Evolutionary conservation across 1,284 basidiomycete genomes (phyloP).

Genomic region (Porogramme epimiltina): DNA sequence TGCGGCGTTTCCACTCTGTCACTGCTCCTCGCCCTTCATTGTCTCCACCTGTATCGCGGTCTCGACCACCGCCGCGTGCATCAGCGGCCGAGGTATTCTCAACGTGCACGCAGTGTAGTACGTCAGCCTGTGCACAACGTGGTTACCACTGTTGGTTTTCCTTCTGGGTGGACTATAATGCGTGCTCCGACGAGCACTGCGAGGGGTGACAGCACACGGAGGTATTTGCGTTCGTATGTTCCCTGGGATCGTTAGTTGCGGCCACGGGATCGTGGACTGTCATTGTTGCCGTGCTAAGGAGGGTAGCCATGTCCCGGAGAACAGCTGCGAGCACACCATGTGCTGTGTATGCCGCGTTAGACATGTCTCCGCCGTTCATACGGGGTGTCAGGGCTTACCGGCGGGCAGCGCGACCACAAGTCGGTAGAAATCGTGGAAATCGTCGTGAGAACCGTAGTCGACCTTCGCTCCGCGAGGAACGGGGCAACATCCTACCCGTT

Average conservation of each 20-base stretch:
- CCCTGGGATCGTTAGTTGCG: slow-evolving; percentile 13
- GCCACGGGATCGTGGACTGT: slow-evolving; percentile 27
- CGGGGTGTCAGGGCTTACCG: slow-evolving; percentile 46
- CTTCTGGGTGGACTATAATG: neutral
- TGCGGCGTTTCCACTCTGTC: too few species aligned
- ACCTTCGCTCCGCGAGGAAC: slow-evolving; percentile 60
- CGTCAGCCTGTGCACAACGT: slow-evolving; percentile 51
- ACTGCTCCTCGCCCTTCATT: slow-evolving; percentile 26
- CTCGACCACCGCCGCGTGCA: slow-evolving; percentile 48
- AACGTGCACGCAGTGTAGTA: slow-evolving; percentile 60
- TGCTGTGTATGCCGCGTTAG: slow-evolving; percentile 36
- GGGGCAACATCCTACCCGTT: slow-evolving; percentile 56
- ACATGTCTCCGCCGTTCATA: too few species aligned
- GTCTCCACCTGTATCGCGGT: slow-evolving; percentile 29
- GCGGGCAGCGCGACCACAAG: slow-evolving; percentile 59
- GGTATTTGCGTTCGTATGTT: slow-evolving; percentile 42
- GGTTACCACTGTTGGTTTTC: slow-evolving; percentile 23
- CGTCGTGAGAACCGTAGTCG: slow-evolving; percentile 48
- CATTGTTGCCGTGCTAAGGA: slow-evolving; percentile 53
- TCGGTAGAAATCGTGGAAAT: slow-evolving; percentile 54
- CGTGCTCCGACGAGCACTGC: slow-evolving; percentile 36
- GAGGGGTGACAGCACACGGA: slow-evolving; percentile 58
- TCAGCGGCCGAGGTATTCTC: slow-evolving; percentile 38
- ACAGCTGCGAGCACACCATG: slow-evolving; percentile 44
- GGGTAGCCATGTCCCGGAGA: slow-evolving; percentile 50